These are phyloP conservation scores for Rickenella mellea DNA, from an alignment of 768 basidiomycete genomes.

Conservation along the genomic window DNA sequence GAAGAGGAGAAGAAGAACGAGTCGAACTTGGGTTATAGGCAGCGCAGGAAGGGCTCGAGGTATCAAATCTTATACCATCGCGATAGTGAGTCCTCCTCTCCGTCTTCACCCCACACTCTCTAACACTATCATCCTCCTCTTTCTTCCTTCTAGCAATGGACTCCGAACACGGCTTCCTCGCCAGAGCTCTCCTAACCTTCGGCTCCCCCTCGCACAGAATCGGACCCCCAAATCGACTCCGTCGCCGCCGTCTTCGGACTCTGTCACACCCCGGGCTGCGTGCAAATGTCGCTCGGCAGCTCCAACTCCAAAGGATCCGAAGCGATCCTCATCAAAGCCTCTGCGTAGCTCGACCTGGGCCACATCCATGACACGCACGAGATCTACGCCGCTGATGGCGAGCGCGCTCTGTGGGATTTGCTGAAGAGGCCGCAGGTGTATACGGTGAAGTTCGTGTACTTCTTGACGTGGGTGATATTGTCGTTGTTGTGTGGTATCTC, in stretches of 20 bases:
- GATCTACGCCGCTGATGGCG: constrained; percentile 76
- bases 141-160: constrained; percentile 49
- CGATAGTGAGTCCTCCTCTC: background rate
- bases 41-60: background rate
- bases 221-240: constrained; percentile 75
- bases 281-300: constrained; percentile 29
- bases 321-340: constrained; percentile 72
- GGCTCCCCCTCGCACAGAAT: constrained; percentile 93
- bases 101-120: constrained; percentile 1
- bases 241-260: constrained; percentile 50
- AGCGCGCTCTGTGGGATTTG: constrained; percentile 51
- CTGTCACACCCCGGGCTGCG: constrained; percentile 18
- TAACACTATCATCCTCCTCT: constrained; percentile 21
- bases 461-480: constrained; percentile 62
- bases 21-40: background rate
- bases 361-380: constrained; percentile 77
- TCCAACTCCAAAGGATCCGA: constrained; percentile 32
- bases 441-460: constrained; percentile 47
- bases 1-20: too few species aligned
- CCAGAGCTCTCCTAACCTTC: constrained; percentile 82
- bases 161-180: constrained; percentile 72
- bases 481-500: constrained; percentile 77
- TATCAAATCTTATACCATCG: constrained; percentile 19
- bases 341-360: constrained; percentile 71
- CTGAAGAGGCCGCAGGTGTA: constrained; percentile 59